These are phyloP conservation scores for Garcia nutans DNA, from an alignment of 345 rosid genomes.

Conservation along the genomic window DNA sequence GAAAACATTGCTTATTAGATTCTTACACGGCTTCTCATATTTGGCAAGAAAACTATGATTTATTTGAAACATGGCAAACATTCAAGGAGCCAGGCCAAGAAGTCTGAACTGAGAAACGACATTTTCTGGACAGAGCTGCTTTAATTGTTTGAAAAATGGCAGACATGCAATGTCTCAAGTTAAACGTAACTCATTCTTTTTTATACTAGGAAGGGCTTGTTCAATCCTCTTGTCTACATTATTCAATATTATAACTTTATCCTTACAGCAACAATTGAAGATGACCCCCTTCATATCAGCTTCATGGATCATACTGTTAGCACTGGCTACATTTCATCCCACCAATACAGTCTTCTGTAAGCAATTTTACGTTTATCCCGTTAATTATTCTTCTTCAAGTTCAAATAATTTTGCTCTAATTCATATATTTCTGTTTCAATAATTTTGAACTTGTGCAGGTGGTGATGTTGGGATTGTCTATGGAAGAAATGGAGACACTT, in stretches of 20 bases:
- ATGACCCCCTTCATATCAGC: not conserved
- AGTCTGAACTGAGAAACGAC: not conserved
- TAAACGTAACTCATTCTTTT: no score
- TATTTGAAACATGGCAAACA: not conserved
- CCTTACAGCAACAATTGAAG: not conserved
- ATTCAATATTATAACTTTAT: not conserved
- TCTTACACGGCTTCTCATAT: not conserved
- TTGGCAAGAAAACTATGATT: not conserved
- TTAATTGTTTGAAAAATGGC: not conserved
- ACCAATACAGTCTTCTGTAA: not conserved
- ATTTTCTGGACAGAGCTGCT: not conserved
- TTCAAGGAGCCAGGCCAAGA: not conserved
- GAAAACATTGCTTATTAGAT: not conserved
- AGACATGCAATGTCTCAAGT: not conserved
- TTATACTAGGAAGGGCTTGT: not conserved
- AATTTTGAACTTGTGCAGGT: constrained; percentile 6
- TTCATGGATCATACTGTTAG: not conserved
- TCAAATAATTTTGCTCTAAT: not conserved
- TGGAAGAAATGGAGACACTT: constrained; percentile 24
- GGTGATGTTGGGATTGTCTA: constrained; percentile 24
- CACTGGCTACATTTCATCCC: not conserved
- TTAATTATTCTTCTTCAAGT: not conserved
- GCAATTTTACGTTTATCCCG: not conserved
- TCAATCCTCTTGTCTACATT: not conserved
- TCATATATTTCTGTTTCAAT: not conserved